Base-by-base conservation (phyloP, 306 rosid species). In the Rubus parviflorus region DNA sequence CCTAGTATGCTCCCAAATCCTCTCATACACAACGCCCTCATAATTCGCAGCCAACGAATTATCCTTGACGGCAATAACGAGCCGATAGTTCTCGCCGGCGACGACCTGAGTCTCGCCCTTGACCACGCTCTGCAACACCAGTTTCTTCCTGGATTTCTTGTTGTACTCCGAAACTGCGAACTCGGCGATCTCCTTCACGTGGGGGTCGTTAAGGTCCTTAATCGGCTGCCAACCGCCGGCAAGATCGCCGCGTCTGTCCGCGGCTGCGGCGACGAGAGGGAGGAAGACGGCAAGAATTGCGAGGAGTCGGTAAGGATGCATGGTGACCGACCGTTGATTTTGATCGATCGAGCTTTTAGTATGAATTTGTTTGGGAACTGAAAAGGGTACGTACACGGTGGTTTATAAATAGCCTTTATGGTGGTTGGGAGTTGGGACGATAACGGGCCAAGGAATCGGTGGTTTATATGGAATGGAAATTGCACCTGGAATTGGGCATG, bases 31-130 rank as follows among this genome's bases (percentile, higher is more conserved):
- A 0, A 75, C 3, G 9, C 86, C 86, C 35, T 72, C 56, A 23
- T 88, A 90, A 0, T 77, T 42, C 4, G 79, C 7, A 22, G 43
- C 58, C 42, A 38, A 67, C 30, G 80, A 30, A 22, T 56, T 78
- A 2, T 63, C 83, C 10, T 80, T 72, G 1, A 83, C 85, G 40
- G 65, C 41, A n/a, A 91, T 14, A 10, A 80, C 77, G 2, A 90
- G 90, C 65, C 84, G 84, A 58, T 85, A 90, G 45, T 85, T 88
- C 5, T 70, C 70, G 2, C 93, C 96, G 3, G 90, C 53, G 2
- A 85, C 91, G 3, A 88, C 91, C 81, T 88, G 93, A 8, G 79
- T 58, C 74, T 84, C 81, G 3, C 91, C 96, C 65, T 70, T 74
- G 15, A 87, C 53, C 23, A 86, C 81, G 17, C 30, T 74, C 40